Conservation (phyloP, 2,329 filamentous ascomycete species). For the Biscogniauxia sp. region DNA sequence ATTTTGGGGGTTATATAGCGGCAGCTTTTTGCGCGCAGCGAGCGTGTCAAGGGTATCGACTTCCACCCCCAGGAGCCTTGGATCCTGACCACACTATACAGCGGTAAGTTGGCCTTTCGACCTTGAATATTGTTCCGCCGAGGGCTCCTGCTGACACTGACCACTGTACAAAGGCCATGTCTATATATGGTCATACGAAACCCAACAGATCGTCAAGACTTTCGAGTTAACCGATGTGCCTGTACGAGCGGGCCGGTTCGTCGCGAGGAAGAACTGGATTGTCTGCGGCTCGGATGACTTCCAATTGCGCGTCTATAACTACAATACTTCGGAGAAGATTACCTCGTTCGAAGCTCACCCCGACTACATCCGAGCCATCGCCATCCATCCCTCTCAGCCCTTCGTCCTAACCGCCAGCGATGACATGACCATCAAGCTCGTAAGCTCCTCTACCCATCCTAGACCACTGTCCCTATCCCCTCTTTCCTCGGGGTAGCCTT, state of each 20-base stretch:
- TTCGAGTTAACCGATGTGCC: slow-evolving; percentile 99
- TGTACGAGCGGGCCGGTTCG: slow-evolving; percentile 92
- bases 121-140: neutral
- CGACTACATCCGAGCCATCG: slow-evolving; percentile 96
- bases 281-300: slow-evolving; percentile 95
- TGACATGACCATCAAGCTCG: slow-evolving; percentile 95
- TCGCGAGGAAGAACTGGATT: slow-evolving; percentile 98
- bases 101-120: slow-evolving; percentile 56
- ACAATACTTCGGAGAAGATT: slow-evolving; percentile 99
- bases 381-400: slow-evolving; percentile 90
- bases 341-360: slow-evolving; percentile 96
- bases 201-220: slow-evolving; percentile 94
- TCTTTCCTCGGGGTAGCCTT: slow-evolving; percentile 2
- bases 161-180: slow-evolving; percentile 70
- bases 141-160: slow-evolving; percentile 9
- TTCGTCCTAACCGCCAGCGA: slow-evolving; percentile 95
- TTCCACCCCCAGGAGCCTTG: slow-evolving; percentile 97
- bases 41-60: slow-evolving; percentile 94
- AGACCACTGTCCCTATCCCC: slow-evolving; percentile 1
- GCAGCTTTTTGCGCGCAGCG: slow-evolving; percentile 82
- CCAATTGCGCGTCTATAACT: slow-evolving; percentile 87
- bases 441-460: neutral
- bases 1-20: slow-evolving; percentile 49
- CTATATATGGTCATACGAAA: slow-evolving; percentile 99
- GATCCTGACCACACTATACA: slow-evolving; percentile 95